These are phyloP conservation scores for Mycena kentingensis DNA, from an alignment of 768 basidiomycete species.

Conservation along the genomic window DNA sequence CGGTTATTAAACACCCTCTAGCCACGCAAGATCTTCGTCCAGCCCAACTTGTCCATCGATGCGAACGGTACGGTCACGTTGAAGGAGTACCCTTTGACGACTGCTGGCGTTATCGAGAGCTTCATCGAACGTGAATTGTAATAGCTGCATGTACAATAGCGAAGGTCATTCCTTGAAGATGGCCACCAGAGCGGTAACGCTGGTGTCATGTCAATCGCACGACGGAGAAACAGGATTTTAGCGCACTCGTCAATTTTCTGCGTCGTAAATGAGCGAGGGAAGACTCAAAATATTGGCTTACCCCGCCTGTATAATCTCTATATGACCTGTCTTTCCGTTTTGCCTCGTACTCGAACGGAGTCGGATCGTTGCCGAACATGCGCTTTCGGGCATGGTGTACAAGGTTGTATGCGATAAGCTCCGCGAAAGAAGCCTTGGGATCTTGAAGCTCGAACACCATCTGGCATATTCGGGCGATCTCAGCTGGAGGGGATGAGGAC, in stretches of 20 bases:
- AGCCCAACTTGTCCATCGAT: slow-evolving; percentile 74
- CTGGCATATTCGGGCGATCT: slow-evolving; percentile 70
- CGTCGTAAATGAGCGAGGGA: slow-evolving; percentile 6
- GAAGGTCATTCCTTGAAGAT: slow-evolving; percentile 60
- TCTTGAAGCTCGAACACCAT: slow-evolving; percentile 59
- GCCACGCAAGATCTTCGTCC: slow-evolving; percentile 85
- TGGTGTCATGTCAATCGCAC: slow-evolving; percentile 29
- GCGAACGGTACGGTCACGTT: slow-evolving; percentile 66
- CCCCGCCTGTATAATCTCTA: slow-evolving; percentile 72
- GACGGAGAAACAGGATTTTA: background rate
- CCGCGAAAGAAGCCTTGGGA: slow-evolving; percentile 62
- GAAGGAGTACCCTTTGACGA: slow-evolving; percentile 76
- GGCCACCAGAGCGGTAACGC: slow-evolving; percentile 71
- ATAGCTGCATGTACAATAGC: slow-evolving; percentile 14
- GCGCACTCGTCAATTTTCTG: slow-evolving; percentile 84
- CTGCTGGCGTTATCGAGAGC: slow-evolving; percentile 76
- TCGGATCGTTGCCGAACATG: slow-evolving; percentile 68
- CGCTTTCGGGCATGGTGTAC: slow-evolving; percentile 69
- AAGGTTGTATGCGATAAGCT: slow-evolving; percentile 71
- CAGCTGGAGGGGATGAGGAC: slow-evolving; percentile 33
- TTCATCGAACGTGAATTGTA: slow-evolving; percentile 72
- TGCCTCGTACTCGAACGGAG: slow-evolving; percentile 77
- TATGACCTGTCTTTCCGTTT: slow-evolving; percentile 63
- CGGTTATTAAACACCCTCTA: slow-evolving; percentile 30
- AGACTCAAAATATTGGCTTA: slow-evolving; percentile 42